Base-by-base conservation (phyloP, 768 basidiomycete genomes). In the Rhizopogon rudus region DNA sequence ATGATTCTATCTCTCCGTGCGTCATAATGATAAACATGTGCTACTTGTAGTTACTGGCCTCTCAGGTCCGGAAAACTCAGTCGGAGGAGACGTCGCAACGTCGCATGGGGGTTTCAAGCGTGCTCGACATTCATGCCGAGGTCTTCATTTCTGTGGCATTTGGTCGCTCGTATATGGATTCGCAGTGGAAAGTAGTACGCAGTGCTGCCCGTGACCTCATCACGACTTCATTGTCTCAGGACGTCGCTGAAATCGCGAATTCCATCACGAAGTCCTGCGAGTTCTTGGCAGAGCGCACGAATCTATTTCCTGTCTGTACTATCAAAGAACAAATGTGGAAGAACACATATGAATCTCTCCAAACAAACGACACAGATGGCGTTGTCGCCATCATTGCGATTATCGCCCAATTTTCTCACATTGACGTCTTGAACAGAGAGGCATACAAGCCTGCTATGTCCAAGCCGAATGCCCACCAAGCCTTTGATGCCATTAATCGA, bases 301-400 rank as follows among this genome's bases (percentile, higher is more conserved):
- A 70, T 14, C 60, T 49, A 17, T 72, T 79, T 46, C 65, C 73
- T 5, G 62, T 63, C 9, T 68, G 77, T 50, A 61, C 68, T 22
- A 70, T 88, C 45, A 80, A 79, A 48, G 75, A 77, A 44, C 78
- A 78, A 44, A 68, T 91, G 33, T 98, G 95, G 95, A 73, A 70
- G 51, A 79, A 77, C 59, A 71, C 82, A 3, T 94, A 88, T 61
- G 75, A 80, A 8, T 72, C 74, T 6, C 66, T 93, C 4, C 77
- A 80, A 44, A 75, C 80, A 17, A 73, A 72, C 40, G 90, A 94
- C 63, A 65, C 73, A 6, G 75, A 81, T 33, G 88, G 79, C 1
- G 74, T 87, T 22, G 78, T 78, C 9, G 73, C 79, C 39, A 67
- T 94, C 29, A 71, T 94, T 40, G 69, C 75, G 31, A 72, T 83